Evolutionary conservation across 2,329 filamentous ascomycete species (phyloP).

Genomic region (Scytalidium lignicola): DNA sequence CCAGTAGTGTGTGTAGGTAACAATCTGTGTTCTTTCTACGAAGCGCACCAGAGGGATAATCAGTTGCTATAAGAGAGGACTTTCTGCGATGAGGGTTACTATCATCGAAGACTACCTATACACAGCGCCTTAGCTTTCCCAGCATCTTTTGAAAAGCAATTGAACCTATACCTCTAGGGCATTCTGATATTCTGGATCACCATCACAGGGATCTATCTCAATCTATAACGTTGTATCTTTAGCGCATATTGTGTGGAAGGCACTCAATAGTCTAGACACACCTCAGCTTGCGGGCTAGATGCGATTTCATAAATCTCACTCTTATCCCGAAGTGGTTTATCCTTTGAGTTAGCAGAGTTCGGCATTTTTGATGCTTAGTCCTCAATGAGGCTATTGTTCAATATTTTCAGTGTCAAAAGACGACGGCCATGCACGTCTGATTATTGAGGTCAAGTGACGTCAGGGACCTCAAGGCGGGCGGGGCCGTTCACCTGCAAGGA

Average conservation of each 20-base stretch:
- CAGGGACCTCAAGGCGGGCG: background rate
- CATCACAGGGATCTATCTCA: constrained; percentile 21
- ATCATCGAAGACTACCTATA: constrained; percentile 56
- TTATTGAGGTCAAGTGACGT: background rate
- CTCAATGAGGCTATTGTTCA: background rate
- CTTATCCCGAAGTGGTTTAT: constrained; percentile 10
- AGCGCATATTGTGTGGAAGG: background rate
- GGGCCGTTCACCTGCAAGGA: too few relatives aligned
- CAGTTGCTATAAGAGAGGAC: constrained; percentile 55
- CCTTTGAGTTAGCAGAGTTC: constrained; percentile 7
- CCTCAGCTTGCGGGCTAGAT: constrained; percentile 15
- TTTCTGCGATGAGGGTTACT: constrained; percentile 59
- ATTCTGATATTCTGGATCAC: constrained; percentile 30
- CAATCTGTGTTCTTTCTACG: constrained; percentile 48
- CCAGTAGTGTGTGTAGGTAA: constrained; percentile 60
- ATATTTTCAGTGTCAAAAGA: background rate
- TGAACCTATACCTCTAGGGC: constrained; percentile 39
- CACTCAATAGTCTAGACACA: constrained; percentile 2
- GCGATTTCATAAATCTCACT: constrained; percentile 10
- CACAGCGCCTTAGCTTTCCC: background rate
- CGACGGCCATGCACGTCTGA: background rate
- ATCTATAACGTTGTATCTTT: constrained; percentile 4
- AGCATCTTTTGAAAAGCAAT: background rate
- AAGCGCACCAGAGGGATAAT: constrained; percentile 34
- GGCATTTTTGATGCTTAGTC: constrained; percentile 9